phyloP scores from a whole-genome alignment of 768 basidiomycete genomes.

The Coprinopsis strossmayeri region DNA sequence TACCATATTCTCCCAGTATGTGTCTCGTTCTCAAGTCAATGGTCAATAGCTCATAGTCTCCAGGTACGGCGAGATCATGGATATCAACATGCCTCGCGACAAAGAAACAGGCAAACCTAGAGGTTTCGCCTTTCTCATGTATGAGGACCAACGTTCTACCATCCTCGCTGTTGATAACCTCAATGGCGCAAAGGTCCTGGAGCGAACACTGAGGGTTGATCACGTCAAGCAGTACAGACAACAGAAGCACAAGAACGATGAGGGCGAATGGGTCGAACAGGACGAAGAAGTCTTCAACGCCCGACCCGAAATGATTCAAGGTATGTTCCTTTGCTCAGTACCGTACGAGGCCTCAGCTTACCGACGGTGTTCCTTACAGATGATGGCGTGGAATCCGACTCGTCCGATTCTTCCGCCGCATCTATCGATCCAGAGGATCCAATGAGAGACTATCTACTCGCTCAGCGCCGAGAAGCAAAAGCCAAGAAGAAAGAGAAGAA shows the following conservation, averaged over 20 bases:
- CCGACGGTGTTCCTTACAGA: slow-evolving; percentile 28
- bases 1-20: slow-evolving; percentile 95
- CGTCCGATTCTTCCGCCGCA: slow-evolving; percentile 55
- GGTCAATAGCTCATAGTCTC: not conserved
- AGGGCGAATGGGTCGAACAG: slow-evolving; percentile 81
- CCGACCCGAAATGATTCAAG: slow-evolving; percentile 62
- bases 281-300: slow-evolving; percentile 89
- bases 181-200: slow-evolving; percentile 88
- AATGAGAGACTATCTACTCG: slow-evolving; percentile 88
- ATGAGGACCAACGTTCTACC: slow-evolving; percentile 96
- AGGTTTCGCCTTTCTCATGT: slow-evolving; percentile 98
- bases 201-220: slow-evolving; percentile 84
- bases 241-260: slow-evolving; percentile 63
- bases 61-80: slow-evolving; percentile 96
- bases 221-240: slow-evolving; percentile 93
- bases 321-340: slow-evolving; percentile 35
- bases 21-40: slow-evolving; percentile 9
- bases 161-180: slow-evolving; percentile 97
- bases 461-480: slow-evolving; percentile 67
- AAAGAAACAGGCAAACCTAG: slow-evolving; percentile 85
- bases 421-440: slow-evolving; percentile 94
- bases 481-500: slow-evolving; percentile 49
- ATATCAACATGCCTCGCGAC: slow-evolving; percentile 91
- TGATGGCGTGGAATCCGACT: slow-evolving; percentile 51
- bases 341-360: no score